Evolutionary conservation across 2,329 filamentous ascomycete species (phyloP), one percentile per base, ranked within the genome.

Genomic region (Verticillium nubilum): DNA sequence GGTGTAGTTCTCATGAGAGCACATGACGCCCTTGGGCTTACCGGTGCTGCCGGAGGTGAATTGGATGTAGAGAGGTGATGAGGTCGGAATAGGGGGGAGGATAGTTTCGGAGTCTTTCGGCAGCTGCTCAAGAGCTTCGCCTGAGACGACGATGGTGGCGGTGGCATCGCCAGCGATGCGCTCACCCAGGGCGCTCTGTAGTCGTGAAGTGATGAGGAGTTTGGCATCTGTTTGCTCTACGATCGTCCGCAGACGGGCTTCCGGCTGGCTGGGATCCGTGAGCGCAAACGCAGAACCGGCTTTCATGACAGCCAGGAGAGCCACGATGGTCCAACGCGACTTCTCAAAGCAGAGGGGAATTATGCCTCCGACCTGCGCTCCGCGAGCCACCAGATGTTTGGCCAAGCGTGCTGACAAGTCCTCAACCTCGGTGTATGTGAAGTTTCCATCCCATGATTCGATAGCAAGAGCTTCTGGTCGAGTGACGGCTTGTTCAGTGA

Each of bases 41-140:
- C 86, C 85, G 0, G 86, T 88, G 61, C 83, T 87, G 15, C 85
- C 85, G 0, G 85, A 87, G 12, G 85, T 88, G 67, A 87, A 88
- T 66, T 87, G 86, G 65, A 87, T 82, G 61, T 81, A 82, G 33
- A 80, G 74, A 9, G 78, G 74, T 1, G 73, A 69, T 5, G 69
- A 68, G 2, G 77, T 64, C 2, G 86, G 70, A n/a, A 81, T 75
- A 0, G 60, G 55, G 0, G 76, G 75, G 1, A 77, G 66, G 10
- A 58, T 58, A 23, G 28, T n/a, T 4, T 50, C 42, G 19, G 60
- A 56, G 28, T 62, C 58, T 42, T 60, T 58, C 60, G 60, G 59
- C 12, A 69, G 58, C 1, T 33, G 23, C 13, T 52, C 37, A 27
- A 58, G 26, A 10, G n/a, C 25, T 13, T 26, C 42, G 13, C 29